A percentile compares a stretch with the other conserved stretches of the same genome.
Evolutionary conservation across 1,284 basidiomycete species (phyloP).

Genomic region (Boletus sp.): DNA sequence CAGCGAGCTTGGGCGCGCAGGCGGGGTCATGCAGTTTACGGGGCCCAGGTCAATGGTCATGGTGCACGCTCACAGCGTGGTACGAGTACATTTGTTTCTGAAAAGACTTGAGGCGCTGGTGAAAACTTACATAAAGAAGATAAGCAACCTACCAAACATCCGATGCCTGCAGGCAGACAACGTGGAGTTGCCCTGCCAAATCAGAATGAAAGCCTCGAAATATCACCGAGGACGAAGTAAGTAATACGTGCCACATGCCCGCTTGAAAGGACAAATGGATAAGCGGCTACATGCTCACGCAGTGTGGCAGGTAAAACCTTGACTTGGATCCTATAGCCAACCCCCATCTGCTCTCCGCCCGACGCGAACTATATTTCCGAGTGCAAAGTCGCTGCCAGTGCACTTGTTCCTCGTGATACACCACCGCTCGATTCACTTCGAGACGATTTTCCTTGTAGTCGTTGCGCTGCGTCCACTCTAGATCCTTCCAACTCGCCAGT

Average conservation of each 20-base stretch:
- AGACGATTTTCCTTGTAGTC: constrained; percentile 35
- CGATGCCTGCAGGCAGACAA: constrained; percentile 67
- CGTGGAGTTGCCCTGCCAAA: constrained; percentile 43
- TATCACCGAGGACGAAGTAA: constrained; percentile 33
- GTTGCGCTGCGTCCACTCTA: constrained; percentile 27
- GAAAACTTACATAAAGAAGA: constrained; percentile 33
- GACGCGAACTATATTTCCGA: constrained; percentile 25
- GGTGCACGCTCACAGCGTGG: neutral
- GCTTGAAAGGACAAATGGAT: constrained; percentile 35
- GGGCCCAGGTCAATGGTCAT: neutral
- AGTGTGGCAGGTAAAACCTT: constrained; percentile 35
- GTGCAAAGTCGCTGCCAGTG: constrained; percentile 27
- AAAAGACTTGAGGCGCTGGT: constrained; percentile 8
- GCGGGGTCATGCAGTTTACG: neutral
- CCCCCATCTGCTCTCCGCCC: constrained; percentile 21
- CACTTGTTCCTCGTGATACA: constrained; percentile 23
- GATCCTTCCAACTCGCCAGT: constrained; percentile 37
- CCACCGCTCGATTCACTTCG: constrained; percentile 50
- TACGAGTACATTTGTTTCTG: constrained; percentile 1
- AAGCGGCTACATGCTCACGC: constrained; percentile 50
- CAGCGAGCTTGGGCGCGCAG: neutral
- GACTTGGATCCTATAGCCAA: constrained; percentile 26
- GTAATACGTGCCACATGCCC: constrained; percentile 35
- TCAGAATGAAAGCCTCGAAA: constrained; percentile 28
- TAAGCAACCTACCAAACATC: constrained; percentile 27